Percentiles rank a stretch among this genome's conserved stretches.
phyloP scores from a whole-genome alignment of 495 filamentous ascomycete genomes.

The Aeminium ludgeri region DNA sequence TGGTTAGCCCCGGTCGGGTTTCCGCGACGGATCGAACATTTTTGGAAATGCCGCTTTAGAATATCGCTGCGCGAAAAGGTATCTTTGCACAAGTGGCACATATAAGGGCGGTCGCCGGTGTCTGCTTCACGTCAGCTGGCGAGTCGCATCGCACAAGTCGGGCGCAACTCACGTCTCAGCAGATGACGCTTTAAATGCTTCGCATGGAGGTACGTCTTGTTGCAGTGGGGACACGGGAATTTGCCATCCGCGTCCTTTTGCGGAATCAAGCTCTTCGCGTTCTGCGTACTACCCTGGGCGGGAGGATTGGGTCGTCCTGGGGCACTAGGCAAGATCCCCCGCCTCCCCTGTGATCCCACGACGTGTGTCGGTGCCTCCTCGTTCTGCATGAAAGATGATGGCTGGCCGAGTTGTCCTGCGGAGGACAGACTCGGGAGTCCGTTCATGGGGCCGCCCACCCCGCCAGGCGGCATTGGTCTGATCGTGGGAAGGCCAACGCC shows the following conservation, averaged over 20 bases:
- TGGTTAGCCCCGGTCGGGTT: slow-evolving; percentile 88
- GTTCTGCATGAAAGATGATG: slow-evolving; percentile 27
- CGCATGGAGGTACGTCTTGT: slow-evolving; percentile 90
- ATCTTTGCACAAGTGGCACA: slow-evolving; percentile 90
- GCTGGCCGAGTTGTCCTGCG: slow-evolving; percentile 16
- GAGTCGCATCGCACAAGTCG: slow-evolving; percentile 7
- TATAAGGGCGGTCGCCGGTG: slow-evolving; percentile 91
- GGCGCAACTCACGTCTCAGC: slow-evolving; percentile 62
- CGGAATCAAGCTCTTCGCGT: slow-evolving; percentile 42
- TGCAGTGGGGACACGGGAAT: slow-evolving; percentile 92
- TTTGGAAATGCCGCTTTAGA: slow-evolving; percentile 94
- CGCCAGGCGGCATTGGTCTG: slow-evolving; percentile 25
- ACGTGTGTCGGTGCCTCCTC: slow-evolving; percentile 65
- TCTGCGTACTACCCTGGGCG: slow-evolving; percentile 52
- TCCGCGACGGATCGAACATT: slow-evolving; percentile 86
- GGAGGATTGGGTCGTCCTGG: slow-evolving; percentile 57
- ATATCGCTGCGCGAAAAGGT: slow-evolving; percentile 99
- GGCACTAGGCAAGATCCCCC: slow-evolving; percentile 79
- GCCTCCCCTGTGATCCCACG: slow-evolving; percentile 77
- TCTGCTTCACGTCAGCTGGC: slow-evolving; percentile 36
- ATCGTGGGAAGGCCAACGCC: slow-evolving; percentile 32
- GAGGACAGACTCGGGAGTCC: slow-evolving; percentile 20
- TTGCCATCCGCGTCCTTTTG: slow-evolving; percentile 91
- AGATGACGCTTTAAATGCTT: slow-evolving; percentile 96
- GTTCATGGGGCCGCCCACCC: slow-evolving; percentile 34